phyloP scores from a whole-genome alignment of 2,329 filamentous ascomycete species.

The Pseudonectria foliicola region DNA sequence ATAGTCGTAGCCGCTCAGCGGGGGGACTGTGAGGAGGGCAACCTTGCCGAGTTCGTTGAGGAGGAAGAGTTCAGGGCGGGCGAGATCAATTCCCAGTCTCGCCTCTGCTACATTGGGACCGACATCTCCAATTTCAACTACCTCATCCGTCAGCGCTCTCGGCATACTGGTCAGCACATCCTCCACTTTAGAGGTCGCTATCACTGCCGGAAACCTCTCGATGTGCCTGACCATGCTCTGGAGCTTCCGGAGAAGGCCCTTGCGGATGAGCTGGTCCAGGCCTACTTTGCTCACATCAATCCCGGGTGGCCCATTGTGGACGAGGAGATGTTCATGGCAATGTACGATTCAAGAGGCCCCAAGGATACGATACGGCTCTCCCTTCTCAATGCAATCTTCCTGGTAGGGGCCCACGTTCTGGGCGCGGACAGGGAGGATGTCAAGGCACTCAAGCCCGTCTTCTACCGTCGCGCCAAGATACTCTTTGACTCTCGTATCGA shows the following conservation, averaged over 20 bases:
- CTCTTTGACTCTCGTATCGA: constrained; percentile 47
- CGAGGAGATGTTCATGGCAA: constrained; percentile 42
- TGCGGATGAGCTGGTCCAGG: constrained; percentile 41
- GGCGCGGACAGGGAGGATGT: constrained; percentile 33
- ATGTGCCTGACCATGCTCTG: constrained; percentile 39
- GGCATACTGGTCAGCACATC: constrained; percentile 18
- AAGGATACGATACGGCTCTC: constrained; percentile 38
- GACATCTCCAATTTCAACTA: constrained; percentile 51
- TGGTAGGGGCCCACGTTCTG: constrained; percentile 45
- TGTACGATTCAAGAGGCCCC: constrained; percentile 39
- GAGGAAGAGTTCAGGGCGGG: constrained; percentile 36
- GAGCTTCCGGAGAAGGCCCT: constrained; percentile 40
- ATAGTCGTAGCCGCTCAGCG: constrained; percentile 8
- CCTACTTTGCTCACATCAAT: constrained; percentile 45
- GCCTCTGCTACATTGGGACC: constrained; percentile 47
- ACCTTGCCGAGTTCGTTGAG: constrained; percentile 44
- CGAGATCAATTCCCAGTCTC: constrained; percentile 40
- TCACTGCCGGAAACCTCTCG: constrained; percentile 30
- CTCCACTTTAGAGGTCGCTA: constrained; percentile 29
- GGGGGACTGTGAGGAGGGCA: constrained; percentile 33
- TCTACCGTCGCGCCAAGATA: constrained; percentile 46
- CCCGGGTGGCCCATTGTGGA: constrained; percentile 45
- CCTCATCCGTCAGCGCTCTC: constrained; percentile 41
- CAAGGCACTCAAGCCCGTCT: constrained; percentile 33
- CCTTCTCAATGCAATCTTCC: constrained; percentile 41